Evolutionary conservation across 495 filamentous ascomycete species (phyloP).

Genomic region (Trichocladium antarcticum): DNA sequence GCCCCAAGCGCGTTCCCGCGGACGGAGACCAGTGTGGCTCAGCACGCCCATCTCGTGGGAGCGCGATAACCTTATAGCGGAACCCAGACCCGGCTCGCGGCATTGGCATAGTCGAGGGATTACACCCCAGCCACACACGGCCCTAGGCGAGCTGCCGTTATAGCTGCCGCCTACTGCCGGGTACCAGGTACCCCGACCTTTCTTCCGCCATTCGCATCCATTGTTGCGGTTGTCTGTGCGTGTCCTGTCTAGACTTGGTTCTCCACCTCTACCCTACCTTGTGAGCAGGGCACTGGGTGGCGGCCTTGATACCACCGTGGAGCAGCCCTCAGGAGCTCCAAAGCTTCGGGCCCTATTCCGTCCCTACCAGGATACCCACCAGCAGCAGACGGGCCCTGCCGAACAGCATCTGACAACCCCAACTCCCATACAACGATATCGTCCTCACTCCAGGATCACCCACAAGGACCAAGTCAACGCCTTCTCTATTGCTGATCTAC

Average conservation of each 20-base stretch:
- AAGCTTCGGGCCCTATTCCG: slow-evolving; percentile 36
- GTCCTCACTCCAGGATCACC: slow-evolving; percentile 15
- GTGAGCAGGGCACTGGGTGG: slow-evolving; percentile 34
- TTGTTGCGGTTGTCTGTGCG: slow-evolving; percentile 30
- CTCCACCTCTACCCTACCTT: slow-evolving; percentile 38
- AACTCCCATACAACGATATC: slow-evolving; percentile 24
- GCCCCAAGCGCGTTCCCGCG: neutral
- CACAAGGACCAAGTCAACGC: slow-evolving; percentile 11
- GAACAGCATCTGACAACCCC: slow-evolving; percentile 17
- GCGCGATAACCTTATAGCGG: slow-evolving; percentile 31
- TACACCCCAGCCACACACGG: slow-evolving; percentile 22
- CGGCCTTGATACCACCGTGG: slow-evolving; percentile 36
- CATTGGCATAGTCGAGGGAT: slow-evolving; percentile 32
- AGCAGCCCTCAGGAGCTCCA: slow-evolving; percentile 31
- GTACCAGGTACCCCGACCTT: slow-evolving; percentile 30
- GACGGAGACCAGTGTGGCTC: slow-evolving; percentile 37
- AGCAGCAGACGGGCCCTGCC: slow-evolving; percentile 30
- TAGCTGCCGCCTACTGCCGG: slow-evolving; percentile 26
- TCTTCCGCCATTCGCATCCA: slow-evolving; percentile 12
- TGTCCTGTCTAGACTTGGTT: slow-evolving; percentile 37
- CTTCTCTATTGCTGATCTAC: slow-evolving; percentile 4
- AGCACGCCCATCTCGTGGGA: slow-evolving; percentile 33
- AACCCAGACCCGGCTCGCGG: slow-evolving; percentile 28
- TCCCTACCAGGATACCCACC: slow-evolving; percentile 17
- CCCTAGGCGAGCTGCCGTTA: slow-evolving; percentile 24